Base-by-base conservation (phyloP, 2,329 filamentous ascomycete species). In the Neopestalotiopsis sp. region DNA sequence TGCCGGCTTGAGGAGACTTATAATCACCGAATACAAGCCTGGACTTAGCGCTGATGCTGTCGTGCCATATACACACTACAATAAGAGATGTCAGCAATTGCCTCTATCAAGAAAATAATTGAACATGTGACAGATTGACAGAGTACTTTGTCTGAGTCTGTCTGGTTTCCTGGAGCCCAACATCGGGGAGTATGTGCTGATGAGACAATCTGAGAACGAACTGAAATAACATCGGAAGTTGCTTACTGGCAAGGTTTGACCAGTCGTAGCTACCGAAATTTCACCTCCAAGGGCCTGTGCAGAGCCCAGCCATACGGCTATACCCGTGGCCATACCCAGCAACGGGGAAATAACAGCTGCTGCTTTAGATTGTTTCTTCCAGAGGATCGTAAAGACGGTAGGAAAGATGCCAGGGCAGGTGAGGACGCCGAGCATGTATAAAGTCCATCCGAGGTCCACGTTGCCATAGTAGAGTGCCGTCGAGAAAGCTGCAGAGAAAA, bases 401-500 rank as follows among this genome's bases (percentile, higher is more conserved):
- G 66, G 66, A 24, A 67, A 62, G 14, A 67, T 67, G 3, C 58
- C 66, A 2, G 66, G 59, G 58, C 59, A 62, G 4, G 59, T 63
- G 24, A 67, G 59, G 24, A 67, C 59, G 1, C 66, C 66, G 9
- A 67, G 42, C 66, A 67, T 62, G 24, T 62, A 67, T 4, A 67
- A 28, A n/a, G 66, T 62, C 66, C 66, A 89, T 1, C 83, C 82
- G 0, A 89, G 78, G 61, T 88, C 83, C 4, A 88, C 83, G 0
- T 85, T 85, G 0, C 85, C 86, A 60, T 88, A 86, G 75, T 88
- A 81, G 1, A 88, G 75, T 65, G 85, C 83, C 0, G 85, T 87
- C 10, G 66, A 67, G 58, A 67, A 67, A 17, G 58, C 66, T 6
- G 66, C 66, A 17, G 57, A 63, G 66, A 62, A 62, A 20, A 67